phyloP scores from a whole-genome alignment of 2,329 filamentous ascomycete genomes.

The Fusarium sp. region DNA sequence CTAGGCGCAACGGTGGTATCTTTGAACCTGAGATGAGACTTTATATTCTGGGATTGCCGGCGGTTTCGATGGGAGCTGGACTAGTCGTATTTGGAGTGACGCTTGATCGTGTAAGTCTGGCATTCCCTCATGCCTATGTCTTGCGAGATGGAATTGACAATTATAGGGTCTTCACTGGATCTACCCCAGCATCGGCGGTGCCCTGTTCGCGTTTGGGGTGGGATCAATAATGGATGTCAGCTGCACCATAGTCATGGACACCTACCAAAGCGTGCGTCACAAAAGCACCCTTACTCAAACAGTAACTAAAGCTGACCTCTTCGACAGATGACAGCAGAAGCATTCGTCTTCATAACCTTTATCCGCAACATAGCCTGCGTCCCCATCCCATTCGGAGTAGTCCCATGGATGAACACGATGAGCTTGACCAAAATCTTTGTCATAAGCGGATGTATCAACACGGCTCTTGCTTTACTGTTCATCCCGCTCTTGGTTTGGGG shows the following conservation, averaged over 20 bases:
- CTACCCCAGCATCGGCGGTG: conserved; percentile 50
- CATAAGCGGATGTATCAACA: conserved; percentile 20
- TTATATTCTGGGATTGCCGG: background rate
- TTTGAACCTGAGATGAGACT: background rate
- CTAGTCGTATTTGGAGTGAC: background rate
- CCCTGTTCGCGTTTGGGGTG: conserved; percentile 50
- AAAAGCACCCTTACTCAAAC: background rate
- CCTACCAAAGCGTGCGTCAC: conserved; percentile 36
- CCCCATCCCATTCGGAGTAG: background rate
- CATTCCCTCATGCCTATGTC: background rate
- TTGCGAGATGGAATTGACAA: background rate
- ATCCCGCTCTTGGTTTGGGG: conserved; percentile 44
- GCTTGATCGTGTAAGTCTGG: background rate
- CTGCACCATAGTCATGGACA: conserved; percentile 49
- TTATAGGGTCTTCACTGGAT: conserved; percentile 56
- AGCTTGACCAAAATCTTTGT: background rate
- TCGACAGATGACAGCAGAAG: background rate
- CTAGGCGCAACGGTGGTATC: background rate
- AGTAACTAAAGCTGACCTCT: too few relatives aligned
- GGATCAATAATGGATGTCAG: conserved; percentile 50
- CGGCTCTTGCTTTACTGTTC: conserved; percentile 32
- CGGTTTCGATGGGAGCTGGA: background rate
- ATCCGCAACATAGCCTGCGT: background rate
- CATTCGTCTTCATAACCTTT: background rate
- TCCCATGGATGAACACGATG: background rate